These are phyloP conservation scores for Entomortierella beljakovae DNA, from an alignment of 192 early-diverging fungal genomes.

Conservation along the genomic window DNA sequence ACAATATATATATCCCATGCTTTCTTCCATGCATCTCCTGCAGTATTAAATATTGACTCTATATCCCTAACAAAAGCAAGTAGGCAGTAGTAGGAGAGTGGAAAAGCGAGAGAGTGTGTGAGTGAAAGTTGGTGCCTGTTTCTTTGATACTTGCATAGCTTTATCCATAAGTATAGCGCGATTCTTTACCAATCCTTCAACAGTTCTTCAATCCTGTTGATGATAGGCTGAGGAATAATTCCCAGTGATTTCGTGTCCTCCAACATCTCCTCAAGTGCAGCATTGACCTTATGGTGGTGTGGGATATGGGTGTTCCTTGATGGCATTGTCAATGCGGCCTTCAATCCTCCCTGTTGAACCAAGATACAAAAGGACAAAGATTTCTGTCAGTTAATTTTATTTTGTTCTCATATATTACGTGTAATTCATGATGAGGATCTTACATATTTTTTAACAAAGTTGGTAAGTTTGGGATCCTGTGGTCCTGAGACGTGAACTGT, in stretches of 20 bases:
- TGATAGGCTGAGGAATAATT: conserved; percentile 34
- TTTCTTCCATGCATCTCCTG: conserved; percentile 21
- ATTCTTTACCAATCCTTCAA: conserved; percentile 29
- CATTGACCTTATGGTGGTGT: conserved; percentile 12
- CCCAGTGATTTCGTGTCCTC: conserved; percentile 11
- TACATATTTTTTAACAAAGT: conserved; percentile 46
- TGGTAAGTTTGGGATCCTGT: conserved; percentile 24
- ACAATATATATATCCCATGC: conserved; percentile 36
- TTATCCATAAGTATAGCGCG: not conserved
- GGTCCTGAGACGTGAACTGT: conserved; percentile 44
- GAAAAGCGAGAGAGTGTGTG: too few relatives aligned
- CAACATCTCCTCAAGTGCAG: conserved; percentile 24
- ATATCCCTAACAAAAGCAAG: conserved; percentile 24
- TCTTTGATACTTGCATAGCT: too few relatives aligned
- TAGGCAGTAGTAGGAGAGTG: too few relatives aligned
- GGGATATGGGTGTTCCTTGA: conserved; percentile 26
- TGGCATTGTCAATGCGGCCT: conserved; percentile 28
- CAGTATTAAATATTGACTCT: conserved; percentile 14
- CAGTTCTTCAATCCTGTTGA: conserved; percentile 41
- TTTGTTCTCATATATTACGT: not conserved
- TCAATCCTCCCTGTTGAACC: conserved; percentile 23
- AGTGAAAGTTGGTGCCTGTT: too few relatives aligned
- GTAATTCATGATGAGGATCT: not conserved
- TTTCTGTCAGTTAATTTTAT: not conserved
- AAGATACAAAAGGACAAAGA: not conserved